phyloP scores from a whole-genome alignment of 2,329 filamentous ascomycete genomes.

The Cladophialophora yegresii region DNA sequence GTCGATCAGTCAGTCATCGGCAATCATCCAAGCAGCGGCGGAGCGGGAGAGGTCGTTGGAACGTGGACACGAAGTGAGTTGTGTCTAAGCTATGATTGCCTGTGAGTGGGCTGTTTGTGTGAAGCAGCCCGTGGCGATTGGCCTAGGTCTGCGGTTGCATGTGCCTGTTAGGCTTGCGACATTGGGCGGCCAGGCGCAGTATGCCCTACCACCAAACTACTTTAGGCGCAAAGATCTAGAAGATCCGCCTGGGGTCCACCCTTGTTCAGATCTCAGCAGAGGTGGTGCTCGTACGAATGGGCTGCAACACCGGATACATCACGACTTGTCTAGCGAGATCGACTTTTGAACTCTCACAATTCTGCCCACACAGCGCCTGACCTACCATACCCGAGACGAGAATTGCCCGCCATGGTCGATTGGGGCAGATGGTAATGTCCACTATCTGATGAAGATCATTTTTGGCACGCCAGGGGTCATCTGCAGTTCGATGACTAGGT shows the following conservation, averaged over 20 bases:
- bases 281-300: too few species aligned
- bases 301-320: not conserved
- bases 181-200: not conserved
- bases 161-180: not conserved
- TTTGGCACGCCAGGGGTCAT: not conserved
- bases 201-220: not conserved
- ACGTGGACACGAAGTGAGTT: not conserved
- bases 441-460: not conserved
- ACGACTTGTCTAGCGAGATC: not conserved
- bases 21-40: slow-evolving; percentile 6
- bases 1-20: slow-evolving; percentile 20
- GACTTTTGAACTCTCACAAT: not conserved
- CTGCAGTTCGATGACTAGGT: not conserved
- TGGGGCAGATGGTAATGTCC: not conserved
- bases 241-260: not conserved
- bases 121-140: slow-evolving; percentile 1
- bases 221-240: slow-evolving; percentile 7
- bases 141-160: not conserved
- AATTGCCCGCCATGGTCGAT: not conserved
- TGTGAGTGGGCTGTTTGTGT: not conserved
- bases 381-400: not conserved
- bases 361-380: not conserved
- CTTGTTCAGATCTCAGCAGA: not conserved
- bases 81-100: not conserved
- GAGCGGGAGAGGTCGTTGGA: not conserved